Evolutionary conservation across 192 early-diverging fungal species (phyloP).

Genomic region (Podila horticola): DNA sequence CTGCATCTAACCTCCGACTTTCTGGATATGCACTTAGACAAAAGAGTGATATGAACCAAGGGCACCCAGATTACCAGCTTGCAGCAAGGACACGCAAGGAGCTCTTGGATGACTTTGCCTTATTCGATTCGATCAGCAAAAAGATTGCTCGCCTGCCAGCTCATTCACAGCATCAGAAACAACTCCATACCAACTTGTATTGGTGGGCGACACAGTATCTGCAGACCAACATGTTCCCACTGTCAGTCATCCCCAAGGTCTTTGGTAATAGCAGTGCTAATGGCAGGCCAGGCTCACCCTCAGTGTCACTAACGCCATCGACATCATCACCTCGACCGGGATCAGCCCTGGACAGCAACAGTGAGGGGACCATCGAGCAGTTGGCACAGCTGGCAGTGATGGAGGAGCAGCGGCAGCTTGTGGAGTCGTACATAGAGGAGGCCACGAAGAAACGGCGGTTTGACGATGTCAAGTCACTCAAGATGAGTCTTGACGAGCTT

Average conservation of each 20-base stretch:
- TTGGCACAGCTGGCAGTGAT: constrained; percentile 62
- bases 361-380: constrained; percentile 38
- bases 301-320: constrained; percentile 34
- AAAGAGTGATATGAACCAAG: constrained; percentile 54
- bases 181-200: constrained; percentile 73
- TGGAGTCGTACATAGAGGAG: constrained; percentile 72
- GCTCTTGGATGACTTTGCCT: constrained; percentile 70
- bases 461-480: constrained; percentile 78
- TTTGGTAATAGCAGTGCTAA: constrained; percentile 40
- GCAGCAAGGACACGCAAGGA: constrained; percentile 73
- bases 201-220: constrained; percentile 74
- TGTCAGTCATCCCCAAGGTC: constrained; percentile 74
- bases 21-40: constrained; percentile 25
- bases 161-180: constrained; percentile 55
- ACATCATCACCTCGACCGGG: constrained; percentile 13
- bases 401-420: constrained; percentile 73
- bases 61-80: constrained; percentile 64
- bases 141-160: constrained; percentile 66
- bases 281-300: constrained; percentile 9
- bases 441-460: constrained; percentile 72
- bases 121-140: constrained; percentile 70
- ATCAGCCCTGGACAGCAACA: constrained; percentile 20
- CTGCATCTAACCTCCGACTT: neutral
- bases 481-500: constrained; percentile 70
- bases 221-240: constrained; percentile 82